Evolutionary conservation across 2,329 filamentous ascomycete species (phyloP), one percentile per base, ranked within the genome.

Genomic region (Sclerotinia nivalis): DNA sequence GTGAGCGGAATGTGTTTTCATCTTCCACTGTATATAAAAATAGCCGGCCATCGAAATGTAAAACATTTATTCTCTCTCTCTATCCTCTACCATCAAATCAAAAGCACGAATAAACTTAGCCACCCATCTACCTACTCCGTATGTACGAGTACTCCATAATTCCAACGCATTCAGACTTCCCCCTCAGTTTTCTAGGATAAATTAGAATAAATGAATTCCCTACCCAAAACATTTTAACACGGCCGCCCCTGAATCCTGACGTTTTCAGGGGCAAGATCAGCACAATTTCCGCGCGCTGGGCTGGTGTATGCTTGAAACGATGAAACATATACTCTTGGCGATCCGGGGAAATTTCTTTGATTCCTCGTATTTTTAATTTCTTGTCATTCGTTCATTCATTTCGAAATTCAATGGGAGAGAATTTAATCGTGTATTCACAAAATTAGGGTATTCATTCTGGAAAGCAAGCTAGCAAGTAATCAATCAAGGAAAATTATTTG

Each of bases 351-450:
- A 50, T 8, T 37, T 37, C 8, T n/a, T 9, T 6, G 25, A n/a
- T 18, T 50, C 37, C 60, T 62, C 60, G 59, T 62, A 49, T 62
- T 61, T 61, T 31, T 22, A 47, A 47, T 55, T 34, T 20, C 7
- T 18, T n/a, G 28, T 28, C 6, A 18, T 15, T 22, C 5, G 6
- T 25, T 45, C 58, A 12, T 20, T 59, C n/a, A 60, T 43, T 28
- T 13, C 31, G 31, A 2, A 10, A 10, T 47, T 47, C 15, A 20
- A 20, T 47, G 13, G 43, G 28, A 10, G 28, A 20, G 28, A 22
- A n/a, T 62, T 49, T 28, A 40, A 45, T 49, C 43, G 31, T 49
- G 1, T 28, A 25, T 25, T 49, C 20, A 40, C 12, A 10, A 34
- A 49, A 22, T 47, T 12, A 0, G 25, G 18, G 6, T 43, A 20